phyloP scores from a whole-genome alignment of 139 green algal species.

The Chlorella sp. region DNA sequence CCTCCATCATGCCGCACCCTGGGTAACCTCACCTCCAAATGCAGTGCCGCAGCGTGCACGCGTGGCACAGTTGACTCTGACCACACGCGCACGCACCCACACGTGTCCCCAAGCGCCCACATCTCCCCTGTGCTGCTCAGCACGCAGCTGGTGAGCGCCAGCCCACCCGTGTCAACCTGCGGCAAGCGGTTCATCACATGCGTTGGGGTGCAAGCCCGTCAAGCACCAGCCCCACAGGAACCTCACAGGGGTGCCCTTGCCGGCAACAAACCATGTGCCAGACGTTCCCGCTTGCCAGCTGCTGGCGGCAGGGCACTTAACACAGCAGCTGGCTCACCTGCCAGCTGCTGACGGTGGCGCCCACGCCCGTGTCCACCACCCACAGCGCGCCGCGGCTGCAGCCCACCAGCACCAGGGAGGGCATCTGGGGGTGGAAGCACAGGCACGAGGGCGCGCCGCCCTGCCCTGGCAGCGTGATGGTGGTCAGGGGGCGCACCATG shows the following conservation, averaged over 20 bases:
- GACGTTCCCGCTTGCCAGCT: not conserved
- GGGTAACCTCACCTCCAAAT: not conserved
- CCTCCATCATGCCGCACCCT: not conserved
- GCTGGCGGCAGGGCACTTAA: no score
- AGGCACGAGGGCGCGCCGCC: conserved; percentile 32
- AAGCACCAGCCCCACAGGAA: no score
- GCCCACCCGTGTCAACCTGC: no score
- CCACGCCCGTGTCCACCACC: conserved; percentile 48
- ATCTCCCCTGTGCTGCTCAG: conserved; percentile 47
- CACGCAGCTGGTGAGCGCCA: not conserved
- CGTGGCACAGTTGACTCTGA: not conserved
- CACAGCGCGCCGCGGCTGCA: conserved; percentile 49
- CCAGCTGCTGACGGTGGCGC: not conserved
- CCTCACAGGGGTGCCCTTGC: not conserved
- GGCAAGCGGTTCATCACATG: no score
- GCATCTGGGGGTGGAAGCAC: conserved; percentile 66
- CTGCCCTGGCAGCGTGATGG: conserved; percentile 42
- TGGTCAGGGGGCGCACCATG: conserved; percentile 42
- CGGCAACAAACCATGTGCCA: not conserved
- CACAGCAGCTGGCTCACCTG: not conserved
- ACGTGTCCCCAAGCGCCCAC: conserved; percentile 61
- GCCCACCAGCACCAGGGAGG: conserved; percentile 55
- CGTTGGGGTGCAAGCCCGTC: no score
- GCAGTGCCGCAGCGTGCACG: not conserved
- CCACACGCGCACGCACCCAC: conserved; percentile 83